Percentiles rank a stretch among this genome's conserved stretches.
phyloP scores from a whole-genome alignment of 2,329 filamentous ascomycete species.

The Apiospora hydei region DNA sequence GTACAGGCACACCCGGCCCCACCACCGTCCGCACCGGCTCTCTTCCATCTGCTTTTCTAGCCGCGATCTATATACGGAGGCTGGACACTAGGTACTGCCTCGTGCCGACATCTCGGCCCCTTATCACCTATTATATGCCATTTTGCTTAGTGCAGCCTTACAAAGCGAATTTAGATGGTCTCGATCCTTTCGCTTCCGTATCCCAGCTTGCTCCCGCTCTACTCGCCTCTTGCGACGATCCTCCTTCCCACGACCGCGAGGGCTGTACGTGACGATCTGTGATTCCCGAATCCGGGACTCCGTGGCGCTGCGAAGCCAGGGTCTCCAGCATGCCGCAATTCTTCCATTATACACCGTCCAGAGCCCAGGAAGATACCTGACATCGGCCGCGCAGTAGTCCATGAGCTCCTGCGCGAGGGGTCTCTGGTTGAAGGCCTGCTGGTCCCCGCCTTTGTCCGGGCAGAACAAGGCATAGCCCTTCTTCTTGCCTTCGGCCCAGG shows the following conservation, averaged over 20 bases:
- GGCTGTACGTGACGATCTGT: not conserved
- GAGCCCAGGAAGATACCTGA: not conserved
- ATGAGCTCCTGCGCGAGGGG: not conserved
- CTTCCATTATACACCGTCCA: not conserved
- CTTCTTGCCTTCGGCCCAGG: not conserved
- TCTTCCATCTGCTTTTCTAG: not conserved
- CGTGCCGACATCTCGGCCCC: not conserved
- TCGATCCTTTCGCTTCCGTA: not conserved
- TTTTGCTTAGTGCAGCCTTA: not conserved
- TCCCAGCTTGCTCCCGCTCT: not conserved
- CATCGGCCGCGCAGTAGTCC: constrained; percentile 14
- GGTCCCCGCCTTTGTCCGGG: not conserved
- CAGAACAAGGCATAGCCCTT: not conserved
- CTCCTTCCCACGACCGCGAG: no score
- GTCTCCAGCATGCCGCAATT: not conserved
- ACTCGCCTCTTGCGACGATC: no score
- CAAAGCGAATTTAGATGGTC: no score
- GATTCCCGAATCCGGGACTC: not conserved
- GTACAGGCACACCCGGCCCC: not conserved
- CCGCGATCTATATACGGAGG: no score
- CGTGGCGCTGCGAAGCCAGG: not conserved
- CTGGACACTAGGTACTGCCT: not conserved
- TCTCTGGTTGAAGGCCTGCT: constrained; percentile 4
- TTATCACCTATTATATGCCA: not conserved
- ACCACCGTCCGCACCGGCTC: constrained; percentile 1